Conservation (phyloP, 1,139 yeast species). For the Blastobotrys elegans region DNA sequence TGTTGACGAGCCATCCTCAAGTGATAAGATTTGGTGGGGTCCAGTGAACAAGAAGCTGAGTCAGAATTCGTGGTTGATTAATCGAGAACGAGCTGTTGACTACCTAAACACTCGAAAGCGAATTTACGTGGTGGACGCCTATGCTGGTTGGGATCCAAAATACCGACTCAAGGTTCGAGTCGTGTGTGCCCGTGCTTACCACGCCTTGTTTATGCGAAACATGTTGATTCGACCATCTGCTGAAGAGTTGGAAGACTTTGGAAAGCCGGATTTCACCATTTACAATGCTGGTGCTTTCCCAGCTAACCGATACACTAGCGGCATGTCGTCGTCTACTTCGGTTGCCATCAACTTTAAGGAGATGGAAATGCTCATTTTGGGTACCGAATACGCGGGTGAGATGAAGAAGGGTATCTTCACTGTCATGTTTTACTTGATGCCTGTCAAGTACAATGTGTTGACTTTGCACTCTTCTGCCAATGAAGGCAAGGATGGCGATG, state of each 20-base stretch:
- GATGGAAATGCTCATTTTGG: conserved; percentile 98
- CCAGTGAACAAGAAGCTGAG: conserved; percentile 96
- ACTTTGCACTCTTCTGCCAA: conserved; percentile 95
- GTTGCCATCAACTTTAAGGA: conserved; percentile 95
- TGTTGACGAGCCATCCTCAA: conserved; percentile 87
- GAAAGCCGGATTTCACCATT: conserved; percentile 97
- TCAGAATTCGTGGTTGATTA: conserved; percentile 92
- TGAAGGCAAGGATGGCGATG: conserved; percentile 81
- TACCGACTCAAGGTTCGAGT: conserved; percentile 96
- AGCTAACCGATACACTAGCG: conserved; percentile 92
- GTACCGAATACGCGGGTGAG: conserved; percentile 99
- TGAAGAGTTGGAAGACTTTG: conserved; percentile 83
- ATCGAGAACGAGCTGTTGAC: conserved; percentile 95
- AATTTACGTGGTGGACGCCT: conserved; percentile 93
- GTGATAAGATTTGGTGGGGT: conserved; percentile 96
- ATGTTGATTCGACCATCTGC: conserved; percentile 94
- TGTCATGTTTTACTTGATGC: conserved; percentile 98
- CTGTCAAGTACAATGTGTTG: conserved; percentile 83
- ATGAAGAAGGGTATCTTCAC: conserved; percentile 99
- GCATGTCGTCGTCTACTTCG: conserved; percentile 95
- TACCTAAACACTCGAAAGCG: conserved; percentile 94
- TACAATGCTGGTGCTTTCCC: conserved; percentile 99
- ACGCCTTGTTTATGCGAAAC: conserved; percentile 95
- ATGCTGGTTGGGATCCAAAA: conserved; percentile 98
- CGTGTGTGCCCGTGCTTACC: conserved; percentile 98